These are phyloP conservation scores for Fusarium kyushuense DNA, from an alignment of 2,329 filamentous ascomycete species.

Conservation along the genomic window DNA sequence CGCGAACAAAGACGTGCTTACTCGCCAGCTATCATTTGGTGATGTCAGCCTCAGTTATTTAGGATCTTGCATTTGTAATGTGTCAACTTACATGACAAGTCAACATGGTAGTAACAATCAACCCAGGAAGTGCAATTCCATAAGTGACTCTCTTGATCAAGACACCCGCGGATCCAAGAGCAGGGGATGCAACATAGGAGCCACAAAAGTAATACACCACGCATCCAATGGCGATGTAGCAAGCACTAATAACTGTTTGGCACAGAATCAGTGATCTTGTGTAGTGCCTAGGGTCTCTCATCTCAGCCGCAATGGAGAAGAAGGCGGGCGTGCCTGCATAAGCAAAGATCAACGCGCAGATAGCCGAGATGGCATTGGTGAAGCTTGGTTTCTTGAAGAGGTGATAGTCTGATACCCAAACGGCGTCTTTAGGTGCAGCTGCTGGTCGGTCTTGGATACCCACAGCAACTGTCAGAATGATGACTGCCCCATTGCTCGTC, in stretches of 20 bases:
- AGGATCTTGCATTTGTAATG: rapidly evolving
- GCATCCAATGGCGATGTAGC: slow-evolving; percentile 51
- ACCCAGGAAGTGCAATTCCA: slow-evolving; percentile 51
- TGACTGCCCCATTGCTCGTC: too few species aligned
- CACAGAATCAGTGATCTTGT: slow-evolving; percentile 47
- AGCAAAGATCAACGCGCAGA: slow-evolving; percentile 54
- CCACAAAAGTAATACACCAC: slow-evolving; percentile 62
- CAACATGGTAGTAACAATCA: slow-evolving; percentile 46
- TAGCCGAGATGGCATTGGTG: slow-evolving; percentile 49
- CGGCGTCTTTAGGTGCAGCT: slow-evolving; percentile 28
- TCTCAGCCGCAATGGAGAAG: slow-evolving; percentile 51
- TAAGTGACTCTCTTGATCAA: slow-evolving; percentile 60
- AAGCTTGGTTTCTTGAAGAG: slow-evolving; percentile 51
- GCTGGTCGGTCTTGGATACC: slow-evolving; percentile 39
- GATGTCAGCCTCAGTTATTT: neutral
- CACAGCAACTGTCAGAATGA: slow-evolving; percentile 40
- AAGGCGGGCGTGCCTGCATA: slow-evolving; percentile 54
- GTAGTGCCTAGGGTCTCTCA: slow-evolving; percentile 50
- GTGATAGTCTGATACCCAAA: slow-evolving; percentile 51
- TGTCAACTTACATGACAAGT: slow-evolving; percentile 45
- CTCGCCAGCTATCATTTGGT: slow-evolving; percentile 16
- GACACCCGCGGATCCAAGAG: slow-evolving; percentile 59
- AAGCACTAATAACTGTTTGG: slow-evolving; percentile 48
- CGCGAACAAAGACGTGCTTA: slow-evolving; percentile 33
- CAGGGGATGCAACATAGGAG: slow-evolving; percentile 60